Conservation (phyloP, 257 asterid genomes). For the Ligustrum vulgare region DNA sequence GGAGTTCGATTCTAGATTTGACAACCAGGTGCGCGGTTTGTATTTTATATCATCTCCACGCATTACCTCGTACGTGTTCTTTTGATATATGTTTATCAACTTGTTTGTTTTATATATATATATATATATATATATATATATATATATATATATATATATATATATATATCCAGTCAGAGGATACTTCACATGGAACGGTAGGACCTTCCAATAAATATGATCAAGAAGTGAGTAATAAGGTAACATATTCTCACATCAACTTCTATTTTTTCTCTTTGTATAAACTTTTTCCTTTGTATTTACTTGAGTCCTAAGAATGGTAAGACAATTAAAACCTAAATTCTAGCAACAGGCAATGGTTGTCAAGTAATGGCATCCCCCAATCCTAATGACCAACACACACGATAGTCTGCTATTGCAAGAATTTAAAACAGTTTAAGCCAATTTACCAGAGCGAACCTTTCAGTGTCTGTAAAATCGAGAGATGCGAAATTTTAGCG, state of each 20-base stretch:
- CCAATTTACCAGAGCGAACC: too few relatives aligned
- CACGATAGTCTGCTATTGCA: too few relatives aligned
- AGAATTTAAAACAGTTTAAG: too few relatives aligned
- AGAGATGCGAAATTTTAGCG: too few relatives aligned
- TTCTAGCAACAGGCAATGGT: too few relatives aligned
- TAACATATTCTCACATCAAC: conserved; percentile 19
- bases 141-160: too few relatives aligned
- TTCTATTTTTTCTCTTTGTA: not conserved
- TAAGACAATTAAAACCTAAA: too few relatives aligned
- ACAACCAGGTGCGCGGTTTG: conserved; percentile 53
- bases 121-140: too few relatives aligned
- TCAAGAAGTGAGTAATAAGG: conserved; percentile 72
- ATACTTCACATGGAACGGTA: conserved; percentile 69
- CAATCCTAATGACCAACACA: too few relatives aligned
- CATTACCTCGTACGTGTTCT: not conserved
- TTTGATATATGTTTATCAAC: not conserved
- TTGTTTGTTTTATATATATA: conserved; percentile 18
- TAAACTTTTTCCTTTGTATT: not conserved
- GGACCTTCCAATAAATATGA: conserved; percentile 69
- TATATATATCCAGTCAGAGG: conserved; percentile 52
- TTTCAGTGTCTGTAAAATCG: too few relatives aligned
- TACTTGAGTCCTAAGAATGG: too few relatives aligned
- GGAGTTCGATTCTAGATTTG: conserved; percentile 52
- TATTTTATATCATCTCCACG: not conserved
- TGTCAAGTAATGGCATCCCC: too few relatives aligned